Evolutionary conservation across 192 early-diverging fungal species (phyloP), one percentile per base, ranked within the genome.

Genomic region (Haplosporangium gracile): DNA sequence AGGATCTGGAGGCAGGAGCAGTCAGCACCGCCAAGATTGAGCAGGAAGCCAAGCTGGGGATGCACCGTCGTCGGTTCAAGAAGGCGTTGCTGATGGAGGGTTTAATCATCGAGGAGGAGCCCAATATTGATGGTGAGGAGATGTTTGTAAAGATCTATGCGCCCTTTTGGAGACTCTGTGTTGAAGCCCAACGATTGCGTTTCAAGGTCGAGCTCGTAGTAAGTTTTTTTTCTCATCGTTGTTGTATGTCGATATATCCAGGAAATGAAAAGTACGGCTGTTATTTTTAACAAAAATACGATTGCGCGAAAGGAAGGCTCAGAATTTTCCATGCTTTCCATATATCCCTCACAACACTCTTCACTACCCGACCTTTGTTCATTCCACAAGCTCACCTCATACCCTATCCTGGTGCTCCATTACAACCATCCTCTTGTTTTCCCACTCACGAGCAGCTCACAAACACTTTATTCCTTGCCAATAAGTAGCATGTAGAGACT

Each of bases 121-220:
- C 77, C 13, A 82, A 73, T 57, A 75, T 87, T 32, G 85, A 88
- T 26, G 73, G 79, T 4, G 80, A 89, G 16, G 76, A 90, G 38
- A 87, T 82, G 76, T 90, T 76, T 72, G 43, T 90, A 47, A 90
- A 89, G 69, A 51, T 90, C 13, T 85, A 79, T 69, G 70, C 86
- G 26, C 90, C 90, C 39, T 90, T 90, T 74, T 74, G 83, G 57
- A 68, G 71, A 74, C 77, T 90, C 13, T 90, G 90, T 75, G 68
- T 88, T 51, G 80, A 87, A 11, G 90, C 90, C 18, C 85, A 89
- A 55, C n/a, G 80, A 45, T 26, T 88, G 49, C 71, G 77, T 68
- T 77, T 79, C 63, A 89, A 88, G 57, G 55, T 85, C 22, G 82
- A 80, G 69, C 79, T 89, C 57, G 40, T 83, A 72, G 89, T 89